Evolutionary conservation across 2,329 filamentous ascomycete species (phyloP).

Genomic region (Malbranchea zuffiana): DNA sequence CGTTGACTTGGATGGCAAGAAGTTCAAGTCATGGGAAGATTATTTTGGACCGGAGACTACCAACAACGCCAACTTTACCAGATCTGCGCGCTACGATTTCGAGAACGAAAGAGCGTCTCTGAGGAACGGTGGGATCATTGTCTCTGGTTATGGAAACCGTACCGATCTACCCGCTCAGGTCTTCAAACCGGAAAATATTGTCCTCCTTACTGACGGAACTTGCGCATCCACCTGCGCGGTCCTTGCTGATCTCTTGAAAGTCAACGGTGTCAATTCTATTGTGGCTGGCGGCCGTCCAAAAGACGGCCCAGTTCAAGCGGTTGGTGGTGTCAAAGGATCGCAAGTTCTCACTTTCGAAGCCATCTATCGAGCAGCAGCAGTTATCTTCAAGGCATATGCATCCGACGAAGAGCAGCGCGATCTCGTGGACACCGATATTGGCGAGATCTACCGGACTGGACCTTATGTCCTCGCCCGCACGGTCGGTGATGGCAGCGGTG

Average conservation of each 20-base stretch:
- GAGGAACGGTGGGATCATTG: conserved; percentile 17
- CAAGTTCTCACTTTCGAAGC: conserved; percentile 21
- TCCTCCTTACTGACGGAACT: conserved; percentile 43
- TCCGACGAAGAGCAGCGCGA: conserved; percentile 9
- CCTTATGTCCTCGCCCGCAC: conserved; percentile 13
- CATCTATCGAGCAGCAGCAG: conserved; percentile 17
- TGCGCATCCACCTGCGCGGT: conserved; percentile 52
- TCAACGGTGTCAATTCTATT: conserved; percentile 46
- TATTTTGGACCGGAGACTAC: conserved; percentile 19
- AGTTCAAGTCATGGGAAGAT: conserved; percentile 31
- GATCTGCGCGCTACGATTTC: conserved; percentile 19
- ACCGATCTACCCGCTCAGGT: conserved; percentile 17
- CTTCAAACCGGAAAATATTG: conserved; percentile 27
- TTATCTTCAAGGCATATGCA: conserved; percentile 7
- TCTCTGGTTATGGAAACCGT: conserved; percentile 24
- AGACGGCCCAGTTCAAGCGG: conserved; percentile 46
- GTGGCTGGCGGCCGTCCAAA: conserved; percentile 50
- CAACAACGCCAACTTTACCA: conserved; percentile 30
- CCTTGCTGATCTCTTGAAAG: conserved; percentile 46
- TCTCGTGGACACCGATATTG: conserved; percentile 12
- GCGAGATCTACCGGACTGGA: conserved; percentile 12
- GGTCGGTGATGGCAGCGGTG: conserved; percentile 16
- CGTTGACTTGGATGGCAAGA: conserved; percentile 21
- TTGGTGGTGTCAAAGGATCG: conserved; percentile 54
- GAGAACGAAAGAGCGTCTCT: conserved; percentile 20